These are phyloP conservation scores for Candida sphagnicola DNA, from an alignment of 805 yeast genomes.

Conservation along the genomic window DNA sequence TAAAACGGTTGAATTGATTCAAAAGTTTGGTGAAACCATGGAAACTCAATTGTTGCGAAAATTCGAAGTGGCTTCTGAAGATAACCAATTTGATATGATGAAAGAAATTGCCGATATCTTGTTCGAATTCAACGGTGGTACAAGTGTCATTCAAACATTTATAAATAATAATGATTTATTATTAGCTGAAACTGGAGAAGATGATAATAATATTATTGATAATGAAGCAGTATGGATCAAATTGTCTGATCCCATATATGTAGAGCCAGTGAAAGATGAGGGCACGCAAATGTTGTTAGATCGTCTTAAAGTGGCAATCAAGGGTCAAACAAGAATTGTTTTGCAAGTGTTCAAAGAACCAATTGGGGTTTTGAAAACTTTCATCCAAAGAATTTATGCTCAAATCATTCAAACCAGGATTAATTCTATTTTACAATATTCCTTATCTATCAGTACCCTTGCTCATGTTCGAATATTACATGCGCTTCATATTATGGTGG, in stretches of 20 bases:
- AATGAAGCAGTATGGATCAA: conserved; percentile 54
- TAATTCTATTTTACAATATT: conserved; percentile 55
- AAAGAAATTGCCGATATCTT: conserved; percentile 71
- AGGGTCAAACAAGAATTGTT: conserved; percentile 70
- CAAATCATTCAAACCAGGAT: conserved; percentile 61
- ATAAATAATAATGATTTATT: conserved; percentile 77
- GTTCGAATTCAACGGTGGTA: conserved; percentile 80
- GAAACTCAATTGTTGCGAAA: conserved; percentile 66
- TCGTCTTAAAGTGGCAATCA: conserved; percentile 51
- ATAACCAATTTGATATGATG: conserved; percentile 66
- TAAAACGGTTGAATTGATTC: conserved; percentile 44
- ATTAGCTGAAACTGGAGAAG: conserved; percentile 39
- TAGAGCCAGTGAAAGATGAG: conserved; percentile 46
- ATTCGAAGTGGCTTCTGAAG: conserved; percentile 71
- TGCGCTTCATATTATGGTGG: conserved; percentile 55
- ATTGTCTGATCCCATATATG: conserved; percentile 56
- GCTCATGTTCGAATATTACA: conserved; percentile 77
- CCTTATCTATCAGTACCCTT: conserved; percentile 59
- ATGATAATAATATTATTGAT: conserved; percentile 30
- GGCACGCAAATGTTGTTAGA: conserved; percentile 51
- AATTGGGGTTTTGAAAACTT: conserved; percentile 60
- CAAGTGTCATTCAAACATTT: conserved; percentile 75
- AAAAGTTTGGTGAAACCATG: conserved; percentile 70
- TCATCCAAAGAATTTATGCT: conserved; percentile 72
- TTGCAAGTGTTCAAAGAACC: conserved; percentile 71